Conservation (phyloP, 768 basidiomycete genomes). For the Tulasnella sp. region DNA sequence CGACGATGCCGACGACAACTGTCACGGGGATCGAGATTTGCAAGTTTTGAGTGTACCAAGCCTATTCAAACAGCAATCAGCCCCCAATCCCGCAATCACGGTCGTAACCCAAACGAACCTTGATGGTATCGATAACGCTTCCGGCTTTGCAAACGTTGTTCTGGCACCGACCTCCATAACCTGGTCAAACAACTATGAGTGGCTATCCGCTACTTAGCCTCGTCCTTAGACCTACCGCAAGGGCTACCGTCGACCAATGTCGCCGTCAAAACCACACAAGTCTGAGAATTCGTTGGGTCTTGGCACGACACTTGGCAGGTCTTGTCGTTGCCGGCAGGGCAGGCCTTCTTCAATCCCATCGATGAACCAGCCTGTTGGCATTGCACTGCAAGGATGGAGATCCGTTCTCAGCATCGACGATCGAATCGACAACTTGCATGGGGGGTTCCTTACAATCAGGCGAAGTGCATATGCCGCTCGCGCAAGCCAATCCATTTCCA, state of each 20-base stretch:
- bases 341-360: conserved; percentile 63
- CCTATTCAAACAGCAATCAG: conserved; percentile 37
- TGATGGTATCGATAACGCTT: conserved; percentile 54
- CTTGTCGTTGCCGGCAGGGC: conserved; percentile 58
- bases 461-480: conserved; percentile 75
- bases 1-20: conserved; percentile 60
- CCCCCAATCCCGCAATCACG: background rate
- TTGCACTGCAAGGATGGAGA: conserved; percentile 50
- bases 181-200: conserved; percentile 32
- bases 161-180: conserved; percentile 67
- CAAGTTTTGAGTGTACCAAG: conserved; percentile 72
- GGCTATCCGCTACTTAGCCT: background rate
- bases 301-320: conserved; percentile 77
- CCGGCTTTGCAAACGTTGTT: conserved; percentile 60
- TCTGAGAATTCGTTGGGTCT: conserved; percentile 56
- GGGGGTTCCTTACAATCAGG: conserved; percentile 53
- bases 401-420: conserved; percentile 8
- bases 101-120: conserved; percentile 41
- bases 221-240: conserved; percentile 40
- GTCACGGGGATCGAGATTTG: conserved; percentile 78
- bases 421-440: conserved; percentile 11
- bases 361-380: conserved; percentile 68
- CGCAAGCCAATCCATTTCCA: conserved; percentile 58
- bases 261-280: conserved; percentile 67
- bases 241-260: conserved; percentile 75